Evolutionary conservation across 2,329 filamentous ascomycete genomes (phyloP).

Genomic region (Tolypocladium ovalisporum): DNA sequence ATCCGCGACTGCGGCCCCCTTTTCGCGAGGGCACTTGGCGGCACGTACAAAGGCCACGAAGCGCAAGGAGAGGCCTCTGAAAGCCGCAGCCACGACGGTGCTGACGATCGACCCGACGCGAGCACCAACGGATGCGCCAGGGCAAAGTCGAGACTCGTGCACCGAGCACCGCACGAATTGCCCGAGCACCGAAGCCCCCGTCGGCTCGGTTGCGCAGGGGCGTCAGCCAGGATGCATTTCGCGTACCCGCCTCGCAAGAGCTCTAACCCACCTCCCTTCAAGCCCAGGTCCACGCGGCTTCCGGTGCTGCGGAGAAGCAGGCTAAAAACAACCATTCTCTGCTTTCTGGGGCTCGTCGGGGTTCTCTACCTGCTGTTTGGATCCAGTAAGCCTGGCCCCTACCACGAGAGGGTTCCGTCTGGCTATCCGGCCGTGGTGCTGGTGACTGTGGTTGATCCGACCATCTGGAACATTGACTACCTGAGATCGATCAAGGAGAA

Average conservation of each 20-base stretch:
- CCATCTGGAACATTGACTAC: slow-evolving; percentile 53
- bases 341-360: slow-evolving; percentile 41
- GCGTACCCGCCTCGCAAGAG: slow-evolving; percentile 79
- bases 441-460: slow-evolving; percentile 72
- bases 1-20: background rate
- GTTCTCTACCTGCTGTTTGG: slow-evolving; percentile 50
- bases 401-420: slow-evolving; percentile 29
- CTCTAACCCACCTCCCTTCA: slow-evolving; percentile 65
- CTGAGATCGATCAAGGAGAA: slow-evolving; percentile 69
- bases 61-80: background rate
- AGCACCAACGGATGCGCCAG: background rate
- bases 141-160: background rate
- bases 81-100: background rate
- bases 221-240: slow-evolving; percentile 61
- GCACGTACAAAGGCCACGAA: background rate
- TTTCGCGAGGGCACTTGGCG: background rate
- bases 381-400: slow-evolving; percentile 14
- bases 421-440: slow-evolving; percentile 59
- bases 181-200: background rate
- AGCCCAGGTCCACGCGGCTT: slow-evolving; percentile 44
- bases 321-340: slow-evolving; percentile 45
- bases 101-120: background rate
- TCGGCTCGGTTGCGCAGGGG: background rate
- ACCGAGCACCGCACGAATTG: background rate
- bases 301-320: slow-evolving; percentile 50